Conservation (phyloP, 495 filamentous ascomycete species). For the Tetracladium marchalianum region DNA sequence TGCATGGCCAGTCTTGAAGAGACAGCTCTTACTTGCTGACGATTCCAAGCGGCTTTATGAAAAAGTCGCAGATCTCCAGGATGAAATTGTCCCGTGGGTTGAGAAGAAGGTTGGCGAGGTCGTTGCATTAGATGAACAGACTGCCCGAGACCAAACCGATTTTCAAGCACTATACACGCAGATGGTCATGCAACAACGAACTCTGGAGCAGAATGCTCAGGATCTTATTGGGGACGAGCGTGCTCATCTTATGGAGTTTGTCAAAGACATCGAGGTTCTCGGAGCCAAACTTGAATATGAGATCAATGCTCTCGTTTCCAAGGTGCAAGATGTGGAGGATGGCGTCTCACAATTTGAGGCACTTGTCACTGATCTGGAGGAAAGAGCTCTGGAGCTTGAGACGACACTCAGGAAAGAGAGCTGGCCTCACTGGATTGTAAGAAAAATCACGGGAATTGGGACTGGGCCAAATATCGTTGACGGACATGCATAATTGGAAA, state of each 20-base stretch:
- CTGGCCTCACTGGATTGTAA: slow-evolving; percentile 48
- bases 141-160: slow-evolving; percentile 49
- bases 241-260: slow-evolving; percentile 54
- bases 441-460: slow-evolving; percentile 49
- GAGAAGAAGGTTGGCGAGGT: slow-evolving; percentile 50
- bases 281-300: slow-evolving; percentile 92
- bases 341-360: slow-evolving; percentile 71
- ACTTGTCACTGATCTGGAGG: slow-evolving; percentile 72
- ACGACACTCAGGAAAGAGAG: slow-evolving; percentile 51
- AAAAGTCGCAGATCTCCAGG: slow-evolving; percentile 37
- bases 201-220: slow-evolving; percentile 52
- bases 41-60: slow-evolving; percentile 50
- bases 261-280: slow-evolving; percentile 75
- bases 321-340: slow-evolving; percentile 82
- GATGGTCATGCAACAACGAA: slow-evolving; percentile 52
- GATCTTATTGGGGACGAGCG: slow-evolving; percentile 61
- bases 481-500: not conserved
- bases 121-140: slow-evolving; percentile 49
- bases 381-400: slow-evolving; percentile 60
- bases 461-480: slow-evolving; percentile 41
- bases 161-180: slow-evolving; percentile 61
- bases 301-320: slow-evolving; percentile 65
- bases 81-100: slow-evolving; percentile 54
- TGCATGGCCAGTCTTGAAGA: slow-evolving; percentile 25
- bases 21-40: slow-evolving; percentile 42